These are phyloP conservation scores for Mycena filopes DNA, from an alignment of 768 basidiomycete species.

Conservation along the genomic window DNA sequence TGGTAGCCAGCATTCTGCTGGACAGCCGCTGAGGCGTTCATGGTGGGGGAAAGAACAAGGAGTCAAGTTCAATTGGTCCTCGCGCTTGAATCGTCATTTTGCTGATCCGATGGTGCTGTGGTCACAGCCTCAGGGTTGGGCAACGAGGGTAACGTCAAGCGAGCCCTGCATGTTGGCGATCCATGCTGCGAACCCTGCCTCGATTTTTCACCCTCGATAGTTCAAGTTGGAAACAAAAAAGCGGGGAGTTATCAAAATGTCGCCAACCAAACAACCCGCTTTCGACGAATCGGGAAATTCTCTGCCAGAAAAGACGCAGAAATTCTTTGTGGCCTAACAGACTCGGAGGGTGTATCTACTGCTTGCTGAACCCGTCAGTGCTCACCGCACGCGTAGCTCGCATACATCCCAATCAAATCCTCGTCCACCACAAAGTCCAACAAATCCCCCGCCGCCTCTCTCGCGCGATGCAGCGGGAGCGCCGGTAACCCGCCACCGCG, in stretches of 20 bases:
- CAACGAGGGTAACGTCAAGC: too few relatives aligned
- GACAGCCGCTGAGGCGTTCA: constrained; percentile 47
- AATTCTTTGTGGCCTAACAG: too few relatives aligned
- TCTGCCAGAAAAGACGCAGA: too few relatives aligned
- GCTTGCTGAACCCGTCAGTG: too few relatives aligned
- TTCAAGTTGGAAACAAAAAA: too few relatives aligned
- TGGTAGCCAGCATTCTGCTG: constrained; percentile 53
- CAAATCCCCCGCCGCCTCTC: constrained; percentile 12
- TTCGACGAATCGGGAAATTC: not conserved
- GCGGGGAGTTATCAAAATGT: not conserved
- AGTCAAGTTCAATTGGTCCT: not conserved
- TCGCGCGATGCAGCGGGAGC: not conserved
- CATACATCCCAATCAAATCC: constrained; percentile 9
- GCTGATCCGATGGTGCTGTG: not conserved
- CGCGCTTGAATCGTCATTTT: not conserved
- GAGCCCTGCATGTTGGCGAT: too few relatives aligned
- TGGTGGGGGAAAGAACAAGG: constrained; percentile 11
- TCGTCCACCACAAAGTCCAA: constrained; percentile 13
- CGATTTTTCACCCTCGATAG: not conserved
- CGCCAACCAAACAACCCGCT: not conserved
- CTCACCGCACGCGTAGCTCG: constrained; percentile 8
- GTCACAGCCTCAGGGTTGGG: constrained; percentile 4
- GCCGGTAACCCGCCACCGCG: constrained; percentile 2
- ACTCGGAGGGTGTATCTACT: too few relatives aligned
- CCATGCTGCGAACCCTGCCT: not conserved